phyloP scores from a whole-genome alignment of 2,329 filamentous ascomycete genomes.

The Clonostachys rhizophaga region DNA sequence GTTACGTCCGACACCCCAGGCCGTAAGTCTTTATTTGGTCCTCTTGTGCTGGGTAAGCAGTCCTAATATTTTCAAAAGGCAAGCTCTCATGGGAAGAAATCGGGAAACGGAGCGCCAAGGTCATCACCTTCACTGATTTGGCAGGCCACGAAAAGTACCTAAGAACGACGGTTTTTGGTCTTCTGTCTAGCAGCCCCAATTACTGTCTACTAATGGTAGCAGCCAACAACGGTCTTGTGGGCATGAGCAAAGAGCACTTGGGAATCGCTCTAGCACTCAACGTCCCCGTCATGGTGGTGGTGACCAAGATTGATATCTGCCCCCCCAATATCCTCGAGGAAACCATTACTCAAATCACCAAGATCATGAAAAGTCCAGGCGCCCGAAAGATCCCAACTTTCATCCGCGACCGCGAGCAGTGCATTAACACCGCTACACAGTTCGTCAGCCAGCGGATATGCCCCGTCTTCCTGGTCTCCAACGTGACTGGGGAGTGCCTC shows the following conservation, averaged over 20 bases:
- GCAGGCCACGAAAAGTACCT: conserved; percentile 95
- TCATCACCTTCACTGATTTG: conserved; percentile 93
- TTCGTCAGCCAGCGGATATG: conserved; percentile 95
- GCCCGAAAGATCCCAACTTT: conserved; percentile 95
- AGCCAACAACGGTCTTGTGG: conserved; percentile 93
- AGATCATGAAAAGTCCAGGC: conserved; percentile 90
- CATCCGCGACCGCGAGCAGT: conserved; percentile 86
- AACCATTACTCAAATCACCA: conserved; percentile 85
- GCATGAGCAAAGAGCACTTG: conserved; percentile 97
- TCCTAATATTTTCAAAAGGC: conserved; percentile 17
- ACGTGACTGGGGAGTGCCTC: conserved; percentile 89
- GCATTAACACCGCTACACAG: conserved; percentile 90
- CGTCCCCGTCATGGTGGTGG: conserved; percentile 94
- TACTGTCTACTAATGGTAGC: conserved; percentile 98
- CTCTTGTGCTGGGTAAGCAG: background rate
- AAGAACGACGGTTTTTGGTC: conserved; percentile 91
- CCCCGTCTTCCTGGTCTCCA: conserved; percentile 96
- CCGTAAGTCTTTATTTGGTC: conserved; percentile 46
- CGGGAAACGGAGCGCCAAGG: conserved; percentile 88
- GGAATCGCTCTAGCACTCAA: conserved; percentile 93
- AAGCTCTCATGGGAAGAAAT: conserved; percentile 96
- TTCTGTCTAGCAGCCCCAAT: conserved; percentile 91
- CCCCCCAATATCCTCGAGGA: conserved; percentile 92
- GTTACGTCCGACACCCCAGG: conserved; percentile 78
- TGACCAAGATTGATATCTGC: conserved; percentile 98